Percentiles rank a stretch among this genome's conserved stretches.
Evolutionary conservation across 2,329 filamentous ascomycete genomes (phyloP).

Genomic region (Alternaria sp.): DNA sequence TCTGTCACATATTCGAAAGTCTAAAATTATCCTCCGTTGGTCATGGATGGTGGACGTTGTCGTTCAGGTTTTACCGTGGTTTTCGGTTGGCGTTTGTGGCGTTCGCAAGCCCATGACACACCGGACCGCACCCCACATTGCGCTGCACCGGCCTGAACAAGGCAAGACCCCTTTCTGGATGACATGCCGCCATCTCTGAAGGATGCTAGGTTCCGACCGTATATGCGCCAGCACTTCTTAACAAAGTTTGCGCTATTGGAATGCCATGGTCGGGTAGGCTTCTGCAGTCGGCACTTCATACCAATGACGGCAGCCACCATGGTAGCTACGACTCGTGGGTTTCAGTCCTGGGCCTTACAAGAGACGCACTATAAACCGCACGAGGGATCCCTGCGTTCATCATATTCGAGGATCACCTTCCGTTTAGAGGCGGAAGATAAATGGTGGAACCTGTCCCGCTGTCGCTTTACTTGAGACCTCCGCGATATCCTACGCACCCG

Average conservation of each 20-base stretch:
- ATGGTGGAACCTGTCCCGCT: slow-evolving; percentile 1
- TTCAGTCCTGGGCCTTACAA: not conserved
- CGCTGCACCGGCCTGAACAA: not conserved
- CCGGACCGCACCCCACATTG: slow-evolving; percentile 4
- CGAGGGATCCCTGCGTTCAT: slow-evolving; percentile 2
- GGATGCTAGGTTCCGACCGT: not conserved
- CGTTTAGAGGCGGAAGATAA: not conserved
- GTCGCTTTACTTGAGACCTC: not conserved
- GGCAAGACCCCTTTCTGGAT: slow-evolving; percentile 5
- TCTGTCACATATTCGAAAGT: not conserved
- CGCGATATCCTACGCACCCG: not conserved
- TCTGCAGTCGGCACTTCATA: slow-evolving; percentile 4
- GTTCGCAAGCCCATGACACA: slow-evolving; percentile 1
- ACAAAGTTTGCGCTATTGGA: slow-evolving; percentile 9
- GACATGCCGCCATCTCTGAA: not conserved
- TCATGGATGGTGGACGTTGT: not conserved
- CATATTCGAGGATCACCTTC: not conserved
- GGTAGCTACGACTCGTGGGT: slow-evolving; percentile 7
- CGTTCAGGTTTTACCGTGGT: not conserved
- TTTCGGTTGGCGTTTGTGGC: slow-evolving; percentile 2
- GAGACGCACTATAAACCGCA: not conserved
- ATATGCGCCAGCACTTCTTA: not conserved
- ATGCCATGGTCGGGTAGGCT: not conserved
- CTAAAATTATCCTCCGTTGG: not conserved
- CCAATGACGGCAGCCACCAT: not conserved